A percentile compares a stretch with the other conserved stretches of the same genome.
phyloP scores from a whole-genome alignment of 2,329 filamentous ascomycete species.

The Venturiaceae sp. region DNA sequence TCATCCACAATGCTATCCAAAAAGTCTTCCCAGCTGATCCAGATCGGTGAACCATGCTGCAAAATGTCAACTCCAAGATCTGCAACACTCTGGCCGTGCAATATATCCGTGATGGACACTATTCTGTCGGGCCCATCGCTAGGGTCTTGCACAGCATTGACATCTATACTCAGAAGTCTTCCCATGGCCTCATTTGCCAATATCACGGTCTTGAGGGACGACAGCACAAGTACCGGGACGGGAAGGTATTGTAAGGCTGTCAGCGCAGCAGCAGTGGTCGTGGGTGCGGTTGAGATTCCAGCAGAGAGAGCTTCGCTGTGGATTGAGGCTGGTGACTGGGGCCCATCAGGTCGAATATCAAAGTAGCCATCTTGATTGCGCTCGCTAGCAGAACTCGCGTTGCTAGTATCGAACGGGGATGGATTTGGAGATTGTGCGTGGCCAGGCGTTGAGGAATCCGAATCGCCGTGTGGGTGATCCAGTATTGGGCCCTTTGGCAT shows the following conservation, averaged over 20 bases:
- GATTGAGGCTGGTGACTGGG: slow-evolving; percentile 2
- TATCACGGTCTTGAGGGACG: slow-evolving; percentile 58
- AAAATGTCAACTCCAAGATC: slow-evolving; percentile 66
- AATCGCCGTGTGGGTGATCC: neutral
- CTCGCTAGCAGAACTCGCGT: neutral
- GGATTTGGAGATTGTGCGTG: neutral
- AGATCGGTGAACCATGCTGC: slow-evolving; percentile 50
- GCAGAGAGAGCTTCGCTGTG: slow-evolving; percentile 5
- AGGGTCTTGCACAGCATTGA: slow-evolving; percentile 23
- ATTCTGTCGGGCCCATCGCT: slow-evolving; percentile 18
- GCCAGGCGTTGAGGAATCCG: neutral
- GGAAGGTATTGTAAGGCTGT: slow-evolving; percentile 65
- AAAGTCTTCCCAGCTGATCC: slow-evolving; percentile 42
- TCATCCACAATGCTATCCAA: slow-evolving; percentile 33
- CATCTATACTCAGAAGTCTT: slow-evolving; percentile 52
- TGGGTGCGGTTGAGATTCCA: neutral
- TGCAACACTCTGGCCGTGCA: slow-evolving; percentile 56
- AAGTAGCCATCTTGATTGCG: slow-evolving; percentile 4
- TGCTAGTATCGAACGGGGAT: neutral
- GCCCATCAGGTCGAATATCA: slow-evolving; percentile 3
- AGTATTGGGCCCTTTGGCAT: neutral
- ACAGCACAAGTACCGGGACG: slow-evolving; percentile 60
- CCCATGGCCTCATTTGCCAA: slow-evolving; percentile 70
- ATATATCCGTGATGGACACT: slow-evolving; percentile 43
- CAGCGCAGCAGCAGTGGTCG: slow-evolving; percentile 32